Evolutionary conservation across 2,329 filamentous ascomycete genomes (phyloP), one percentile per base, ranked within the genome.

Genomic region (Eutypa lata): DNA sequence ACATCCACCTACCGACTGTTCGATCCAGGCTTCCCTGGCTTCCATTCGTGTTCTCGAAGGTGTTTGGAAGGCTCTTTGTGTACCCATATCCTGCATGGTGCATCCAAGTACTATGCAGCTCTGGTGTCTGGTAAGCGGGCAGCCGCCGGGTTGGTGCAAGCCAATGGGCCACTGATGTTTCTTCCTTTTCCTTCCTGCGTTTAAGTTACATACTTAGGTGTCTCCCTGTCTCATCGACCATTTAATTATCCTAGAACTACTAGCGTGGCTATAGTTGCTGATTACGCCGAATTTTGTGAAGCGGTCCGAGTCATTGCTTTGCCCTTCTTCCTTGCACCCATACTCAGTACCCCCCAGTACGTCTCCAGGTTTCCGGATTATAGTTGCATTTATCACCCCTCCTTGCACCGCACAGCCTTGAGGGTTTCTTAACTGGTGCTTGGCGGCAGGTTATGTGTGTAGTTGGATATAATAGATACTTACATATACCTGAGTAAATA

Each of bases 21-120:
- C 42, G 42, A 45, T 18, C 22, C 13, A 45, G 21, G 42, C 26
- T 38, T 38, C 13, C 35, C n/a, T 16, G 35, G 35, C 42, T 45
- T 45, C 42, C n/a, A 45, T 45, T 45, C 13, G 42, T 45, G 14
- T 45, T 45, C 42, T 45, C 42, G 42, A 45, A 45, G 42, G 42
- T 13, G 42, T n/a, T 45, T 45, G 14, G 42, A 45, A 45, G 42
- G 21, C 42, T 26, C 21, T 19, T 43, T 45, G 42, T 26, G 13
- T 24, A 45, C 26, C 42, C 42, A 11, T 45, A 26, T 45, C 42
- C 42, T 45, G 42, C 42, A 45, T 45, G 22, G 14, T 26, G 42
- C 42, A 45, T 24, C 21, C 42, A 45, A 45, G 42, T 19, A 45
- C 42, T 21, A 24, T 45, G 42, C 42, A 45, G 18, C 13, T 7